phyloP scores from a whole-genome alignment of 2,329 filamentous ascomycete genomes.

The Cladophialophora exuberans region DNA sequence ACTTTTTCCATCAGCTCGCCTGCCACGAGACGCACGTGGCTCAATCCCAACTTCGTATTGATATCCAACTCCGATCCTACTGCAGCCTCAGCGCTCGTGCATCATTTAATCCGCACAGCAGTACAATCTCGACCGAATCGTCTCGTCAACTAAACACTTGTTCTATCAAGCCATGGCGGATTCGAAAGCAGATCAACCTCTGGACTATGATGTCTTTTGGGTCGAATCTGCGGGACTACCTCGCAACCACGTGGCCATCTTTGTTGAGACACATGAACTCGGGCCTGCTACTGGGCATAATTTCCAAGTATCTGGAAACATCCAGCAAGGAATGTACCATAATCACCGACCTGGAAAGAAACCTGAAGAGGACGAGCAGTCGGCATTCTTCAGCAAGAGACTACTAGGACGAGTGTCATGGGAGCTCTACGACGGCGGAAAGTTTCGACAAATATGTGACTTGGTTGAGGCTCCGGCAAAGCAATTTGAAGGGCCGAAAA shows the following conservation, averaged over 20 bases:
- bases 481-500: constrained; percentile 15
- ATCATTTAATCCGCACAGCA: background rate
- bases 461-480: constrained; percentile 12
- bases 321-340: constrained; percentile 19
- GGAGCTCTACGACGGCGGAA: constrained; percentile 15
- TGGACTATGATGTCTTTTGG: constrained; percentile 18
- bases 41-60: background rate
- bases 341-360: constrained; percentile 19
- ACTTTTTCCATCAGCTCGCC: too few relatives aligned
- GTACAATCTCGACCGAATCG: background rate
- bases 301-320: constrained; percentile 20
- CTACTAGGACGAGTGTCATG: constrained; percentile 14
- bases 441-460: constrained; percentile 19
- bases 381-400: constrained; percentile 15
- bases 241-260: constrained; percentile 19
- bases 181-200: constrained; percentile 1
- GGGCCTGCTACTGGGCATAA: constrained; percentile 17
- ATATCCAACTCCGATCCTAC: background rate
- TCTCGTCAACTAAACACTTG: background rate
- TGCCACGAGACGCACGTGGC: too few relatives aligned
- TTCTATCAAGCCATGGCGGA: background rate
- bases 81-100: background rate
- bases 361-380: constrained; percentile 22
- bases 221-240: constrained; percentile 19
- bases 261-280: constrained; percentile 20